Evolutionary conservation across 163 green algal genomes (phyloP), one percentile per base, ranked within the genome.

Genomic region (Scenedesmus sp.): DNA sequence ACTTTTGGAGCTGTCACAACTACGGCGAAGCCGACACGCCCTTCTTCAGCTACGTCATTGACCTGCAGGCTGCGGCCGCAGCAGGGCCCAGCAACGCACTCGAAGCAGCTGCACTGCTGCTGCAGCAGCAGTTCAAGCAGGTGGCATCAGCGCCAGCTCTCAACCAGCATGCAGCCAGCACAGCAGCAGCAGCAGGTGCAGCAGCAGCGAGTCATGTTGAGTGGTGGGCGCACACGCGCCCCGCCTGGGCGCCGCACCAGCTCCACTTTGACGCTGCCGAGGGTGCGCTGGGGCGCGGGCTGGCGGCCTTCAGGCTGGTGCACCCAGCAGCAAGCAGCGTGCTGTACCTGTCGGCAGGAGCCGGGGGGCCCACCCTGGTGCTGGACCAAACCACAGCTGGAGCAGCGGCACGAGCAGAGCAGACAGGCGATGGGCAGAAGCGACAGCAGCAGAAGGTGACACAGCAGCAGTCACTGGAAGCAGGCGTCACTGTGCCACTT

Each of bases 201-300:
- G 72, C 86, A 44, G 86, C 72, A 12, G 18, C n/a, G 2, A 83
- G 40, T 5, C 81, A 91, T 46, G 87, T 91, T n/a, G 87, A 91
- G 56, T 91, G 79, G 53, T 91, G 87, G 87, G 87, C 56, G 37
- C 87, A 91, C 73, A 82, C 87, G 15, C 40, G 87, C 42, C 53
- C 49, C 10, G 37, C 40, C 24, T 72, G 44, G 12, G 35, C 51
- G 0, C 87, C 87, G 13, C 87, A 91, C 42, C 87, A 91, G 61
- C 87, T 91, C 16, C 87, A 91, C 78, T 91, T 91, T 85, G 87
- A 91, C 80, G 78, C 72, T 22, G 85, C 85, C 12, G 85, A 90
- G 76, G 70, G 43, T 12, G 85, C 85, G 26, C 61, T 90, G 22
- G 53, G 85, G 85, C 76, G 68, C 2, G 85, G 85, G 26, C 43